Evolutionary conservation across 345 rosid genomes (phyloP), one percentile per base, ranked within the genome.

Genomic region (Euphorbia peplus): DNA sequence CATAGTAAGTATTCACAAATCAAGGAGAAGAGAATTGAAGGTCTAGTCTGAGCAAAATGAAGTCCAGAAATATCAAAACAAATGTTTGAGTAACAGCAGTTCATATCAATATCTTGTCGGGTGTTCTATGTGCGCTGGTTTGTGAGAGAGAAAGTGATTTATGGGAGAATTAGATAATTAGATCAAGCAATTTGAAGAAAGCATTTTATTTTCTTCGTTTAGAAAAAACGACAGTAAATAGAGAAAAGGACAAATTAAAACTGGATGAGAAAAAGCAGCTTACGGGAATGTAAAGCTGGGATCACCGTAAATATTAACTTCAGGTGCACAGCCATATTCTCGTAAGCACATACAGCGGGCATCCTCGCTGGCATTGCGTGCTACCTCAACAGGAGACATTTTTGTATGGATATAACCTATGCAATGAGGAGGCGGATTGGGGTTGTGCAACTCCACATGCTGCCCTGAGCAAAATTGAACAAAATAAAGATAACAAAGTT

Each of bases 401-500:
- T 86, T 90, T 35, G 98, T 90, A 76, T 95, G 83, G 78, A 95
- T 95, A 78, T 81, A 92, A 44, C 99, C 99, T 53, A 95, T 84
- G 14, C 82, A 78, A 71, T 88, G 84, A 61, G 87, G 97, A 68
- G 87, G 88, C 4, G 99, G 96, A 26, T 88, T 86, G 47, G 93
- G 93, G 78, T 92, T 92, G 80, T 95, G 99, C 84, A 95, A 77
- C 82, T 95, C 97, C 72, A 95, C 99, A 59, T 95, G 99, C 87
- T 95, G 98, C 84, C 97, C 99, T 92, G 93, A 54, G 82, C 65
- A 78, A 77, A 73, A 80, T 64, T 73, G 64, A 73, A 32, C 63
- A 19, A 51, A 44, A 39, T 39, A 44, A 16, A 12, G 50, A 44
- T 5, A 44, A 44, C 50, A 51, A 42, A 74, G 26, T 32, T 13